phyloP scores from a whole-genome alignment of 495 filamentous ascomycete species.

The Choiromyces venosus region DNA sequence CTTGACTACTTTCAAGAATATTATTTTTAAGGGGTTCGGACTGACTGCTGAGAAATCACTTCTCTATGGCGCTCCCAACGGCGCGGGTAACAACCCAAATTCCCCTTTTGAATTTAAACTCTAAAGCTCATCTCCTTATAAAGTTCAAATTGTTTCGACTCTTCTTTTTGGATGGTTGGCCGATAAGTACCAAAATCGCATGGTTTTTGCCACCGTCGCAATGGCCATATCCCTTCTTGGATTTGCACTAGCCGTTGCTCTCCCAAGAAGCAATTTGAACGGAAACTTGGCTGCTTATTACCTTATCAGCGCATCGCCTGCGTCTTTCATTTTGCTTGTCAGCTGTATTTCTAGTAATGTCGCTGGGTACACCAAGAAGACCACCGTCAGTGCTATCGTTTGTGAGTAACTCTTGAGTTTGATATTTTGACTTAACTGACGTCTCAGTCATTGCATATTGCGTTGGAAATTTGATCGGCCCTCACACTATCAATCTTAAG shows the following conservation, averaged over 20 bases:
- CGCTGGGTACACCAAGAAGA: background rate
- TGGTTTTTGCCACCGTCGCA: background rate
- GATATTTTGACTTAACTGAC: background rate
- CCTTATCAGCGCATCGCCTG: background rate
- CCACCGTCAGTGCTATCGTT: background rate
- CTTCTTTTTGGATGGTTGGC: background rate
- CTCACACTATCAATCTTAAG: constrained; percentile 22
- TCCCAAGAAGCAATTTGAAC: background rate
- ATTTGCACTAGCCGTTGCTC: background rate
- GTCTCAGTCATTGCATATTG: constrained; percentile 51
- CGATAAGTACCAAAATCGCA: background rate
- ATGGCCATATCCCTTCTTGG: background rate
- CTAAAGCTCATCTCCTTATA: background rate
- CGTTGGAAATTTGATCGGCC: constrained; percentile 53
- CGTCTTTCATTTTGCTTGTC: background rate
- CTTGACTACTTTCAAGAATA: background rate
- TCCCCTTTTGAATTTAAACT: background rate
- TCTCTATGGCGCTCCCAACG: background rate
- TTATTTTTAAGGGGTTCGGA: background rate
- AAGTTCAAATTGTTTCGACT: background rate
- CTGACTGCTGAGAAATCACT: background rate
- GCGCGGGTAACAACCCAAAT: background rate
- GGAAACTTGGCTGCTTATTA: background rate
- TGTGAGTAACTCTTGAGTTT: background rate
- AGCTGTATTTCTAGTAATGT: background rate